These are phyloP conservation scores for Bassia scoparia DNA, from an alignment of 148 eudicot species.

Conservation along the genomic window DNA sequence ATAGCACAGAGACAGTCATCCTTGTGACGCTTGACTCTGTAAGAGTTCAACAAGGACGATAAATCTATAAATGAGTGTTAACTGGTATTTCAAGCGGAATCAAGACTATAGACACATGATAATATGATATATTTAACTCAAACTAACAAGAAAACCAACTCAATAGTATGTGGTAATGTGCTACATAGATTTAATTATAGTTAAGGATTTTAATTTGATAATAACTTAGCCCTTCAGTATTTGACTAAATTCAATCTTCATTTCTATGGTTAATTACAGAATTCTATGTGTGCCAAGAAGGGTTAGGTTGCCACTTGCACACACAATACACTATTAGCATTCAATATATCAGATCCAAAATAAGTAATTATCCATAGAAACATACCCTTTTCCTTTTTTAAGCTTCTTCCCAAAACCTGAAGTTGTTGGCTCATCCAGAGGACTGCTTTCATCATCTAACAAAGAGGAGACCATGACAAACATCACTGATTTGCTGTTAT, in stretches of 20 bases:
- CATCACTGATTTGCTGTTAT: conserved; percentile 1
- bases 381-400: conserved; percentile 73
- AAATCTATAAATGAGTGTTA: neutral
- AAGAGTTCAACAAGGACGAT: neutral
- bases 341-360: neutral
- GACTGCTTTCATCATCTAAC: conserved; percentile 50
- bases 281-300: conserved; percentile 1
- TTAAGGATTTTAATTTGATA: neutral
- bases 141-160: neutral
- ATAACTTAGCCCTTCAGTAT: neutral
- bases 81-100: neutral
- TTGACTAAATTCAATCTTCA: neutral
- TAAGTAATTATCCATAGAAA: conserved; percentile 3
- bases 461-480: conserved; percentile 1
- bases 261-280: neutral
- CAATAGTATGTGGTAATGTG: neutral
- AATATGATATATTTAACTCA: neutral
- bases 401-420: conserved; percentile 53
- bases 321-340: neutral
- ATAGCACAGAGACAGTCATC: conserved; percentile 96
- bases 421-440: conserved; percentile 47
- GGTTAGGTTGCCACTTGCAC: neutral
- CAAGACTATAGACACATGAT: neutral
- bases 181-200: neutral
- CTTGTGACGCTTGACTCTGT: conserved; percentile 83